phyloP scores from a whole-genome alignment of 805 yeast species.

The Kazachstania martiniae region DNA sequence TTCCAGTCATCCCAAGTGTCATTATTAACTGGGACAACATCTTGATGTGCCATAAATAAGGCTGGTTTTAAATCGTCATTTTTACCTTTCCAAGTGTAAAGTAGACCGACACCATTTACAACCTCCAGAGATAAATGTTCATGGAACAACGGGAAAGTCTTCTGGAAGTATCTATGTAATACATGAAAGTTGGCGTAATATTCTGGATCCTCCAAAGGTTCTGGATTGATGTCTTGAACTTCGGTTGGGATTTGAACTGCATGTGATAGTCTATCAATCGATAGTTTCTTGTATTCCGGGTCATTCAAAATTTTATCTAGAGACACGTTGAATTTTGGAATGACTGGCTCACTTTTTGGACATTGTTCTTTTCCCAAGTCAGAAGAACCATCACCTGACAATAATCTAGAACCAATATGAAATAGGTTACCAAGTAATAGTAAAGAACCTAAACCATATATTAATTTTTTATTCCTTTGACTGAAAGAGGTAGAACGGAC shows the following conservation, averaged over 20 bases:
- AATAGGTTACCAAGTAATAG: too few relatives aligned
- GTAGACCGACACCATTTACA: conserved; percentile 55
- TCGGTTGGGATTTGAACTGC: conserved; percentile 61
- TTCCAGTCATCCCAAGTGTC: conserved; percentile 52
- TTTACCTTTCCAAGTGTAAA: conserved; percentile 56
- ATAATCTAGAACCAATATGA: too few relatives aligned
- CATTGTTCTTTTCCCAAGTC: too few relatives aligned
- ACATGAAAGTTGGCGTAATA: conserved; percentile 35
- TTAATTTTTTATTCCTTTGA: too few relatives aligned
- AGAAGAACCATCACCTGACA: too few relatives aligned
- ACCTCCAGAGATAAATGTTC: conserved; percentile 37
- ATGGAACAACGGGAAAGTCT: conserved; percentile 47
- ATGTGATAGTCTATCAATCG: conserved; percentile 39
- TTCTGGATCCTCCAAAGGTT: conserved; percentile 21
- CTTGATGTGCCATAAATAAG: conserved; percentile 70
- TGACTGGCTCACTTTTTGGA: conserved; percentile 12
- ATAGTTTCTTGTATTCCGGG: conserved; percentile 26
- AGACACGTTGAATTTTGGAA: conserved; percentile 17
- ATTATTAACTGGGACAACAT: conserved; percentile 70
- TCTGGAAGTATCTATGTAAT: conserved; percentile 43
- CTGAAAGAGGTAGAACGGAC: too few relatives aligned
- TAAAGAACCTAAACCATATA: too few relatives aligned
- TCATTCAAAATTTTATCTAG: conserved; percentile 23
- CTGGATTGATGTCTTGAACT: conserved; percentile 40
- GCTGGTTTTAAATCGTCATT: conserved; percentile 46